phyloP scores from a whole-genome alignment of 345 rosid species.

The Anacardium occidentale region DNA sequence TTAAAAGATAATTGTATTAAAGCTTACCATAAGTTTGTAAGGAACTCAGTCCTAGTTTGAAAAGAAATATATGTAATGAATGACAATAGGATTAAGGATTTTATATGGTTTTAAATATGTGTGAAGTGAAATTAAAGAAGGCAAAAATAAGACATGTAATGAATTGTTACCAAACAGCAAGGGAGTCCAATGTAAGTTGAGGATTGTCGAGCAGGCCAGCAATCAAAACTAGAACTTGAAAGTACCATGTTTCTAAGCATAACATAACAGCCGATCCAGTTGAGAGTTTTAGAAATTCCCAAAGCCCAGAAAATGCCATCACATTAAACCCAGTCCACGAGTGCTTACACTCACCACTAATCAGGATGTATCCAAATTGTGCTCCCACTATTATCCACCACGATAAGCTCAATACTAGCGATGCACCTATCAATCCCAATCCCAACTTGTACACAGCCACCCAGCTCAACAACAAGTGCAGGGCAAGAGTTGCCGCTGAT shows the following conservation, averaged over 20 bases:
- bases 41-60: no score
- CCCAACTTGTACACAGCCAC: constrained; percentile 39
- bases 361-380: constrained; percentile 50
- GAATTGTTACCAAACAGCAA: constrained; percentile 64
- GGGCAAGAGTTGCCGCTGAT: constrained; percentile 46
- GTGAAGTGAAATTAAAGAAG: neutral
- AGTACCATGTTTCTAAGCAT: constrained; percentile 89
- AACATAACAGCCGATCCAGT: constrained; percentile 85
- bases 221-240: constrained; percentile 65
- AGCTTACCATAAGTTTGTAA: no score
- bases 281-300: constrained; percentile 70
- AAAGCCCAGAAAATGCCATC: constrained; percentile 63
- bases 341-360: constrained; percentile 42
- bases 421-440: constrained; percentile 56
- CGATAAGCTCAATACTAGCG: constrained; percentile 65
- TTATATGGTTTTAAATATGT: no score
- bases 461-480: constrained; percentile 61
- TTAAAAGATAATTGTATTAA: no score
- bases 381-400: constrained; percentile 85
- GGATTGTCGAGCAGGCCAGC: constrained; percentile 74
- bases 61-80: no score
- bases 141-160: neutral
- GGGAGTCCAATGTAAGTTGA: constrained; percentile 65
- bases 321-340: constrained; percentile 69
- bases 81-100: no score